Evolutionary conservation across 192 early-diverging fungal genomes (phyloP), one percentile per base, ranked within the genome.

Genomic region (Umbelopsis sp.): DNA sequence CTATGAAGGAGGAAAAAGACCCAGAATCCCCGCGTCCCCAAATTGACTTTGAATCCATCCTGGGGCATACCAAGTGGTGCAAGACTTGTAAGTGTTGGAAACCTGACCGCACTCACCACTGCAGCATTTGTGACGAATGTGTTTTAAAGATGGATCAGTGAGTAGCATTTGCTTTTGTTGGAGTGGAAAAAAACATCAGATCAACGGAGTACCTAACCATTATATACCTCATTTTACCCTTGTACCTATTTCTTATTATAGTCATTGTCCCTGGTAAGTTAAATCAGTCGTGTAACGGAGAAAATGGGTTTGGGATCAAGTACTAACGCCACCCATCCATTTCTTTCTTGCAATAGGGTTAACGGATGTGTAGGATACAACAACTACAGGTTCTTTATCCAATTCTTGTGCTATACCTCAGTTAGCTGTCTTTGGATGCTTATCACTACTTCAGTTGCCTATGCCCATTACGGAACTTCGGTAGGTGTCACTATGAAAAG

Each of bases 101-200:
- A 26, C 83, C 85, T 6, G 85, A 87, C 54, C 76, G 85, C 20
- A 78, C 82, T 50, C 85, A 87, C 69, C 85, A 87, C 51, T 87
- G 85, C 67, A 74, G 79, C 26, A 80, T 80, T 22, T 87, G 85
- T 70, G 75, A 80, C 51, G 50, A 56, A 10, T 87, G 85, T 66
- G 83, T 87, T 11, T 70, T 87, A 31, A 77, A 80, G 66, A 87
- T 87, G 85, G 85, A 87, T 71, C 85, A 87, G 80, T 81, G 74
- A 68, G 80, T 74, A 10, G 20, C 20, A 41, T 5, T 41, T 4
- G 7, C 7, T 1, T 41, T 41, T 41, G 1, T 41, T 5, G 38
- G 4, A n/a, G n/a, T n/a, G n/a, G n/a, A n/a, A n/a, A n/a, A n/a
- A 41, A 41, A 41, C 38, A 41, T 41, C 0, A 41, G 38, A 41